Base-by-base conservation (phyloP, 306 rosid genomes). In the Quercus bicolor region DNA sequence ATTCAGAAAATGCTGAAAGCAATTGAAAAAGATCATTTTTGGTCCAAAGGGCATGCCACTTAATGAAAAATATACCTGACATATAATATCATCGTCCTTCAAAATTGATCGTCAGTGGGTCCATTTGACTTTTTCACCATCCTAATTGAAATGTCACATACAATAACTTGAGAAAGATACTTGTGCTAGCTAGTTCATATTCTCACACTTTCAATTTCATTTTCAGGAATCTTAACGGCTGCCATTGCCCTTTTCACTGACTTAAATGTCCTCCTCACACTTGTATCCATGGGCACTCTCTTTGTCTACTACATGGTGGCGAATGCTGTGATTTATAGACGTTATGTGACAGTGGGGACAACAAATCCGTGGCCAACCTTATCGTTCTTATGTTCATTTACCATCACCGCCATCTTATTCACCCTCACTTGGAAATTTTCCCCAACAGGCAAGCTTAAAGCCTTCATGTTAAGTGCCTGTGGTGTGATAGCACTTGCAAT, bases 301-400 rank as follows among this genome's bases (percentile, higher is more conserved):
- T 91, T 92, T 59, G 98, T 94, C n/a, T 94, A 92, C 68, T 94
- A 91, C 92, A 92, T 94, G 98, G 98, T 94, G 75, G 95, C 97
- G 51, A 94, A 91, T 56, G 98, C 97, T 5, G 95, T 92, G 76
- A 84, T 94, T 37, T 94, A 87, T 60, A 83, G 97, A 73, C 97
- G 98, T 1, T 94, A 94, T 43, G 97, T 92, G 16, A 84, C 43
- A 1, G 75, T 80, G 23, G 97, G 97, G 76, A 88, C 87, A 45
- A 94, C 93, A 0, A 90, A 91, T 80, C 97, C 97, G 28, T 80
- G 95, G 83, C 97, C 98, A n/a, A 94, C 98, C 9, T 19, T 94
- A 73, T 92, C 97, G 16, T 94, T 88, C 87, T 91, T 94, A 24
- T 82, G 88, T 86, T 79, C 95, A 0, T 83, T 92, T 45, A 86